Percentiles rank a stretch among this genome's conserved stretches.
Evolutionary conservation across 2,329 filamentous ascomycete genomes (phyloP).

Genomic region (Aspergillus persii): DNA sequence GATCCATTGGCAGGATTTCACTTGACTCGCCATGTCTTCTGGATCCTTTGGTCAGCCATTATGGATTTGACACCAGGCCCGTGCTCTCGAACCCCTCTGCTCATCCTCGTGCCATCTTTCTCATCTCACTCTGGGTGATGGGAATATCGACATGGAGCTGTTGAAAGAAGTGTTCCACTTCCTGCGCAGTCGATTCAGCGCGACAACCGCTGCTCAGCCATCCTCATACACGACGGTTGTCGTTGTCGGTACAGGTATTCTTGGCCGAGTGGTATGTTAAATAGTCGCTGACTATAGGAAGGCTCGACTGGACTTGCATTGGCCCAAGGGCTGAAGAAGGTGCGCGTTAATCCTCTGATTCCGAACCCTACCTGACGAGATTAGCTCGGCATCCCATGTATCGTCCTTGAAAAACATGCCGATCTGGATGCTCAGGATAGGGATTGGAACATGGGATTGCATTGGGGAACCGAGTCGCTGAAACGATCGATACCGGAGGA

Average conservation of each 20-base stretch:
- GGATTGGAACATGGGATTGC: constrained; percentile 36
- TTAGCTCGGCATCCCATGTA: constrained; percentile 24
- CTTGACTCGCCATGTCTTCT: background rate
- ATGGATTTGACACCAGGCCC: background rate
- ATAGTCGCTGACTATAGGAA: constrained; percentile 13
- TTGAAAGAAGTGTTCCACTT: background rate
- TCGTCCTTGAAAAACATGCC: constrained; percentile 27
- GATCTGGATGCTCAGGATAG: constrained; percentile 15
- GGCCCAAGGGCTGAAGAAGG: constrained; percentile 43
- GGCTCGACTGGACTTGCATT: constrained; percentile 43
- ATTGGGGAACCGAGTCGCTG: constrained; percentile 28
- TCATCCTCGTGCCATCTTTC: background rate
- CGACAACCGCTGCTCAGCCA: background rate
- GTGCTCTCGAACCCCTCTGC: no score
- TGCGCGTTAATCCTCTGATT: constrained; percentile 6
- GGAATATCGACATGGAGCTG: background rate
- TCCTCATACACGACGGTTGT: constrained; percentile 10
- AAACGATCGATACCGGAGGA: constrained; percentile 21
- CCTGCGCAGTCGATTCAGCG: background rate
- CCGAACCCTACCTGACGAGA: background rate
- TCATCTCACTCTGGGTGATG: background rate
- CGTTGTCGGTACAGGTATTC: constrained; percentile 19
- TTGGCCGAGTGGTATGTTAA: background rate
- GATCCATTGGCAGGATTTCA: background rate
- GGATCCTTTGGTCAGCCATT: background rate